Evolutionary conservation across 108 stramenopile species (phyloP).

Genomic region (Stephanodiscus triporus): DNA sequence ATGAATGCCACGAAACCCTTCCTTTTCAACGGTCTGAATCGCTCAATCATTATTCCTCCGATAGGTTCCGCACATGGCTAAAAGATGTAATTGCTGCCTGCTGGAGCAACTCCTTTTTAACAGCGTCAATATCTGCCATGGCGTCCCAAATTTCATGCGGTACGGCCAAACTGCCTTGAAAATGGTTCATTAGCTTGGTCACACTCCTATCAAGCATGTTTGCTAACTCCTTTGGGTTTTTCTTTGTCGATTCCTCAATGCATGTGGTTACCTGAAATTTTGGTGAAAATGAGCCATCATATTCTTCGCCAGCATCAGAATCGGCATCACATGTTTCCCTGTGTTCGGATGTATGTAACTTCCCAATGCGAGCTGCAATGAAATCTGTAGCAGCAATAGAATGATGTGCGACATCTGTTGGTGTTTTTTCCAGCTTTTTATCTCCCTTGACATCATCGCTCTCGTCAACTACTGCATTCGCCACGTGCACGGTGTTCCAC

Average conservation of each 20-base stretch:
- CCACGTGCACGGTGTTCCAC: neutral
- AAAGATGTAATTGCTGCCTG: conserved; percentile 20
- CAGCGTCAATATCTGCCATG: conserved; percentile 66
- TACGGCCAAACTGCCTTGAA: conserved; percentile 39
- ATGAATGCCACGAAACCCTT: neutral
- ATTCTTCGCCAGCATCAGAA: neutral
- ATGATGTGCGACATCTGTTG: neutral
- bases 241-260: conserved; percentile 7
- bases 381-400: neutral
- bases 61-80: neutral
- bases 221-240: conserved; percentile 30
- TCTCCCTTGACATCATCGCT: neutral
- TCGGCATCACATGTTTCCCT: neutral
- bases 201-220: conserved; percentile 37
- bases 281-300: neutral
- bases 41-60: neutral
- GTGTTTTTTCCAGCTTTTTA: neutral
- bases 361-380: neutral
- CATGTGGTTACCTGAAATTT: conserved; percentile 10
- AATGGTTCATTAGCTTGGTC: conserved; percentile 40
- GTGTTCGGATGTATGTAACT: neutral
- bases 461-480: neutral
- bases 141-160: conserved; percentile 70
- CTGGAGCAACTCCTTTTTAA: conserved; percentile 56
- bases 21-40: neutral